phyloP scores from a whole-genome alignment of 164 flowering plant genomes.

The Vitis rotundifolia region DNA sequence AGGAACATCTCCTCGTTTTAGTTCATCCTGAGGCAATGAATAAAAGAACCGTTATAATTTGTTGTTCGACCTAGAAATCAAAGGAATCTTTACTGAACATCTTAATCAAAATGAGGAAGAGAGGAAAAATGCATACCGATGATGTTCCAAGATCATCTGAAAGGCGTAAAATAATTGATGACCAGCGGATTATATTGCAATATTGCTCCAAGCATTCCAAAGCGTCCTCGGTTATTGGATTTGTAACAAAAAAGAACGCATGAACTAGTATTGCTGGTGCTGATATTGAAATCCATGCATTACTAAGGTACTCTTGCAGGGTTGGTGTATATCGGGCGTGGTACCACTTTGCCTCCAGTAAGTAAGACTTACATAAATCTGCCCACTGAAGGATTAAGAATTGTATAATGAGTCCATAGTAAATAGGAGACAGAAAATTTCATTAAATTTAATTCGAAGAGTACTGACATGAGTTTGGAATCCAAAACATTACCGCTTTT shows the following conservation, averaged over 20 bases:
- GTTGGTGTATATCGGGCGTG: conserved; percentile 10
- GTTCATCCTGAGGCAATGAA: conserved; percentile 24
- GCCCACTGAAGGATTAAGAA: conserved; percentile 19
- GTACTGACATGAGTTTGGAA: no score
- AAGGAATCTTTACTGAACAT: no score
- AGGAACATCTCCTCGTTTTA: conserved; percentile 31
- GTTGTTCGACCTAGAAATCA: background rate
- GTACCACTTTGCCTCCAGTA: conserved; percentile 28
- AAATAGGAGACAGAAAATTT: no score
- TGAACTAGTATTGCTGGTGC: background rate
- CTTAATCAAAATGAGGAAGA: no score
- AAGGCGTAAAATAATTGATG: conserved; percentile 19
- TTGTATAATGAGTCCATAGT: no score
- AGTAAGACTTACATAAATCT: conserved; percentile 15
- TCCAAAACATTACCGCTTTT: no score
- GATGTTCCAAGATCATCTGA: conserved; percentile 33
- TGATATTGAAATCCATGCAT: conserved; percentile 16
- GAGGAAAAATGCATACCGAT: conserved; percentile 13
- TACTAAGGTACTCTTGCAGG: conserved; percentile 28
- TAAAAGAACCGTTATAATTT: background rate
- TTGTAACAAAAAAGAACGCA: background rate
- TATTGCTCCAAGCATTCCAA: conserved; percentile 8
- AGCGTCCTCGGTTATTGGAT: conserved; percentile 2
- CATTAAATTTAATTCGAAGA: no score
- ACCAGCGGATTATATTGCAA: conserved; percentile 7